Base-by-base conservation (phyloP, 2,329 filamentous ascomycete genomes). In the Grosmannia serpens region DNA sequence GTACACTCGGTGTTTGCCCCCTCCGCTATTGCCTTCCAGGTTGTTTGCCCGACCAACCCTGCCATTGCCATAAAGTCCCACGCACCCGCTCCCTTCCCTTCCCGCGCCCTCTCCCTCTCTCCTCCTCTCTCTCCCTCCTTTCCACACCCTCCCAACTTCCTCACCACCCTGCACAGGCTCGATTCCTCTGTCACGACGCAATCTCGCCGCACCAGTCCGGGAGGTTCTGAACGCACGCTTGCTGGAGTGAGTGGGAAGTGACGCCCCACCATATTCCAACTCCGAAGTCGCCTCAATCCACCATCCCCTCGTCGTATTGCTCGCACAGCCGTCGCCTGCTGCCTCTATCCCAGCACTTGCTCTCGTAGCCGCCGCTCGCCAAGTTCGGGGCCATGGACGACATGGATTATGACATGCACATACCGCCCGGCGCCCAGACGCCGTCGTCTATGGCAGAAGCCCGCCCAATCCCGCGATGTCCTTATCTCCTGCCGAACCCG, bases 401-500 rank as follows among this genome's bases (percentile, higher is more conserved):
- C 41, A 70, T 71, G 67, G 67, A 71, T 55, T 70, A 67, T 56
- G 55, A 66, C 55, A 65, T 68, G 66, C 69, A 69, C 51, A 60
- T 61, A 53, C 54, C 66, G 8, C 53, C 57, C 24, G 60, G 54
- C 29, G 54, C 56, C 20, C 33, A 51, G 26, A 13, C 50, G 2
- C 8, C 35, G 22, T 13, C 22, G 17, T 29, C 27, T 29, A 38
- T 52, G 47, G 24, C 47, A 26, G 47, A 46, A 11, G 24, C 29
- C 41, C 41, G 56, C 24, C 31, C 41, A 15, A 17, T 22, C 10
- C 17, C 51, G 10, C 49, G 47, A 53, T 59, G 56, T 20, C 60
- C 58, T 15, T 55, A 57, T 53, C 46, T 49, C 17, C 49, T 55
- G 26, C 50, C 56, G 26, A 53, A 53, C 10, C 53, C 26, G 35